These are phyloP conservation scores for Flueggea neowawraea DNA, from an alignment of 441 rosid genomes.

Conservation along the genomic window DNA sequence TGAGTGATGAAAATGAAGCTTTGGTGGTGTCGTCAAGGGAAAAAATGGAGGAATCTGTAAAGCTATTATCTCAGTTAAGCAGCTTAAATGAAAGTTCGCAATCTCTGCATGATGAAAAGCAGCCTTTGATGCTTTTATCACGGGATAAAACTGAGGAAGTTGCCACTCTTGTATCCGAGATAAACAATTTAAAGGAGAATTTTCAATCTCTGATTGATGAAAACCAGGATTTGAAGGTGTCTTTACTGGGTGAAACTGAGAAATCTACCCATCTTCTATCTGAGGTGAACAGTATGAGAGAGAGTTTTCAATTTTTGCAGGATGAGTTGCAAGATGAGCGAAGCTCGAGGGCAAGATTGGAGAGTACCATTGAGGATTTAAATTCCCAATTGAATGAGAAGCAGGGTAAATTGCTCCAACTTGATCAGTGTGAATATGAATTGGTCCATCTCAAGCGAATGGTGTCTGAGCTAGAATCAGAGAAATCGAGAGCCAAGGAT, in stretches of 20 bases:
- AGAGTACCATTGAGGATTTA: constrained; percentile 46
- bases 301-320: constrained; percentile 34
- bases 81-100: constrained; percentile 11
- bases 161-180: constrained; percentile 45
- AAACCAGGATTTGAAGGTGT: constrained; percentile 47
- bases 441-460: constrained; percentile 53
- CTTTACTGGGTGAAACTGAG: constrained; percentile 53
- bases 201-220: constrained; percentile 37
- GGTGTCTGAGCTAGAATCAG: constrained; percentile 59
- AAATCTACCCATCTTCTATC: constrained; percentile 43
- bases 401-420: constrained; percentile 44
- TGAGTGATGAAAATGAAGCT: constrained; percentile 19
- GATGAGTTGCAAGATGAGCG: constrained; percentile 56
- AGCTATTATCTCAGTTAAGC: constrained; percentile 14
- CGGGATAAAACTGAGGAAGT: constrained; percentile 14
- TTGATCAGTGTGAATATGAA: constrained; percentile 57
- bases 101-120: constrained; percentile 17
- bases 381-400: constrained; percentile 58
- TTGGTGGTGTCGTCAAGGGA: constrained; percentile 11
- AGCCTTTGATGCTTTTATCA: constrained; percentile 7
- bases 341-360: constrained; percentile 47
- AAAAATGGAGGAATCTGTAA: constrained; percentile 12
- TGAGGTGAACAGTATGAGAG: constrained; percentile 49
- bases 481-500: constrained; percentile 45
- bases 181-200: constrained; percentile 45